These are phyloP conservation scores for Triticum dicoccoides DNA, from an alignment of 176 grass and related monocot species.

Conservation along the genomic window DNA sequence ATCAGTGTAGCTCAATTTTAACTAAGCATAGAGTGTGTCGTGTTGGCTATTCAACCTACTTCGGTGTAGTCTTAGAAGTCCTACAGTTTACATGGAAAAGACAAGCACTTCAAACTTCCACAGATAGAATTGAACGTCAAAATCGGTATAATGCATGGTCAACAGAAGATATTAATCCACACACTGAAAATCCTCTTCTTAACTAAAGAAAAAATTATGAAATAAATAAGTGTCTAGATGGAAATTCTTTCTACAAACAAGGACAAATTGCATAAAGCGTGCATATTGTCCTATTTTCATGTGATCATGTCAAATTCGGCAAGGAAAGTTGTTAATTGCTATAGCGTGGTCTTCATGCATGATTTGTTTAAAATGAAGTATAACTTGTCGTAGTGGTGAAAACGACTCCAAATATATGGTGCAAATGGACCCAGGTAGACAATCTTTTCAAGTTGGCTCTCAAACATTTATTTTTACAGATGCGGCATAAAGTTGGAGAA, in stretches of 20 bases:
- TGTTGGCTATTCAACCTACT: no score
- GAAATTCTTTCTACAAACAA: background rate
- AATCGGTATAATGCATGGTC: no score
- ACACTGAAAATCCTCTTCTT: background rate
- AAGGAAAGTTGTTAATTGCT: background rate
- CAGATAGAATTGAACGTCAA: no score
- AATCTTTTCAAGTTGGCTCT: background rate
- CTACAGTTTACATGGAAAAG: no score
- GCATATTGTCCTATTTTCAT: background rate
- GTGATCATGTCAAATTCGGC: background rate
- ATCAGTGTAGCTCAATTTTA: background rate
- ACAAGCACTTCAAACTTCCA: no score
- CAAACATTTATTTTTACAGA: background rate
- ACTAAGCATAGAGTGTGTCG: no score
- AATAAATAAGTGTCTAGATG: background rate
- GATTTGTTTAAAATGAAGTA: background rate
- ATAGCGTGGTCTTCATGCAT: background rate
- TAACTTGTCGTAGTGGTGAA: no score
- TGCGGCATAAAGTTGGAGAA: background rate
- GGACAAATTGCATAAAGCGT: no score
- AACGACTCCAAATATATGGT: no score
- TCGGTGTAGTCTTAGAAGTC: no score
- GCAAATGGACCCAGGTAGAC: background rate
- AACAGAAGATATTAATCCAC: background rate
- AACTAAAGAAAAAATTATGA: background rate